These are phyloP conservation scores for Penicillium coffeae DNA, from an alignment of 495 filamentous ascomycete genomes.

Conservation along the genomic window DNA sequence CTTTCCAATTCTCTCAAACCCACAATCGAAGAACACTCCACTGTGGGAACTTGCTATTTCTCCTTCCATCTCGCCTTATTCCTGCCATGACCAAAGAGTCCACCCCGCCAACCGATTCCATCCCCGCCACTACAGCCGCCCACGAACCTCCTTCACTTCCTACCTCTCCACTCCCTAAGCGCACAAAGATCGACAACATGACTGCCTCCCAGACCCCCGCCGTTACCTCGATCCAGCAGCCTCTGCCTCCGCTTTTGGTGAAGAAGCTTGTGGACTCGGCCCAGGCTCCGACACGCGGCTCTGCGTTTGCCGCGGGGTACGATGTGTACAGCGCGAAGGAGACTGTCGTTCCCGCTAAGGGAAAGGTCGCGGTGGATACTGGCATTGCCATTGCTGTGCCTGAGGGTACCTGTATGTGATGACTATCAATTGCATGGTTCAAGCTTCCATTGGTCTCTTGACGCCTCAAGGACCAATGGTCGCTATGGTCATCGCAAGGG, in stretches of 20 bases:
- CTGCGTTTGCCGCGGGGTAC: conserved; percentile 86
- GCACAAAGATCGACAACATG: conserved; percentile 45
- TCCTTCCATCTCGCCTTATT: background rate
- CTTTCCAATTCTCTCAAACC: background rate
- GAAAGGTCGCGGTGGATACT: conserved; percentile 83
- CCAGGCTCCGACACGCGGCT: conserved; percentile 78
- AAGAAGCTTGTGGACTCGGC: conserved; percentile 78
- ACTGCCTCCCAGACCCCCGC: conserved; percentile 27
- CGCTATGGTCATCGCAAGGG: background rate
- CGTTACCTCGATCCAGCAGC: conserved; percentile 35
- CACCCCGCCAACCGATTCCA: conserved; percentile 34
- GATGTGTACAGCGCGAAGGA: conserved; percentile 78
- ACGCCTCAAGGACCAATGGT: too few relatives aligned
- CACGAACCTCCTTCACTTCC: conserved; percentile 56
- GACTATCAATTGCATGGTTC: background rate
- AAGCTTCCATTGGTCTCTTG: background rate
- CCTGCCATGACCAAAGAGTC: conserved; percentile 54
- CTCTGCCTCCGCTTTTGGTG: conserved; percentile 64
- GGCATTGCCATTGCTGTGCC: conserved; percentile 87
- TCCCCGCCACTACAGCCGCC: conserved; percentile 15
- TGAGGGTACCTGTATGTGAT: conserved; percentile 70
- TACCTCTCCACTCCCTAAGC: conserved; percentile 62
- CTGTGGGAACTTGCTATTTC: background rate
- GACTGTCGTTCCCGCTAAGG: conserved; percentile 72
- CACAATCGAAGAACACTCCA: background rate